phyloP scores from a whole-genome alignment of 768 basidiomycete genomes.

The Kwoniella shandongensis region DNA sequence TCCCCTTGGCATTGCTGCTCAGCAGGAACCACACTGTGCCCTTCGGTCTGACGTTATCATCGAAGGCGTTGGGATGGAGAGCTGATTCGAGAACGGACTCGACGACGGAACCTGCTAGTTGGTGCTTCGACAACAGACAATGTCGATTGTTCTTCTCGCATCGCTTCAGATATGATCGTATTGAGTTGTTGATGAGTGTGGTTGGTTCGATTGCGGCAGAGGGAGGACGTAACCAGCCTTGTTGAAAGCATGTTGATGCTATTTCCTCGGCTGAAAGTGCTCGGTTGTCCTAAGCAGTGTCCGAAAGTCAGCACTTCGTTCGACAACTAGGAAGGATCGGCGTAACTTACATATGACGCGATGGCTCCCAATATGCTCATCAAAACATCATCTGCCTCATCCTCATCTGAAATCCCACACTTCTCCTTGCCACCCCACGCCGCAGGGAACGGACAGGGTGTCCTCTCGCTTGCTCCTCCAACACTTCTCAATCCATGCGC shows the following conservation, averaged over 20 bases:
- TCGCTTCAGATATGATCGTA: conserved; percentile 41
- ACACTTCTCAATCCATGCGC: conserved; percentile 42
- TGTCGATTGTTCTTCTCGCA: conserved; percentile 32
- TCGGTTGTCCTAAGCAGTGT: conserved; percentile 38
- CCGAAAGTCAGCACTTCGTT: conserved; percentile 7
- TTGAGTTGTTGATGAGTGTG: conserved; percentile 37
- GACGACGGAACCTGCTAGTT: conserved; percentile 40
- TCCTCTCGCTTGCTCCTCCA: conserved; percentile 28
- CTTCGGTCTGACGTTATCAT: conserved; percentile 30
- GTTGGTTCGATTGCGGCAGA: conserved; percentile 44
- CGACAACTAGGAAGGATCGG: not conserved
- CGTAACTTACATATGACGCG: conserved; percentile 33
- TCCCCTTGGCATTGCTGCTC: conserved; percentile 22
- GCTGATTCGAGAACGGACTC: conserved; percentile 40
- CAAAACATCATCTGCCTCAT: conserved; percentile 44
- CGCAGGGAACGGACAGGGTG: conserved; percentile 41
- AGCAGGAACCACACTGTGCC: conserved; percentile 41
- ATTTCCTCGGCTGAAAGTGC: conserved; percentile 45
- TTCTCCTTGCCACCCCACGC: conserved; percentile 41
- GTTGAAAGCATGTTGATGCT: conserved; percentile 31
- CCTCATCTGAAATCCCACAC: conserved; percentile 42
- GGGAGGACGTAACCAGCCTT: conserved; percentile 46
- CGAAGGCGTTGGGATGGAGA: conserved; percentile 43
- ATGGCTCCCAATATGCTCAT: conserved; percentile 41
- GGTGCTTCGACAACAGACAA: conserved; percentile 39